Evolutionary conservation across 129 eudicot genomes (phyloP), one percentile per base, ranked within the genome.

Genomic region (Flaveria brownii): DNA sequence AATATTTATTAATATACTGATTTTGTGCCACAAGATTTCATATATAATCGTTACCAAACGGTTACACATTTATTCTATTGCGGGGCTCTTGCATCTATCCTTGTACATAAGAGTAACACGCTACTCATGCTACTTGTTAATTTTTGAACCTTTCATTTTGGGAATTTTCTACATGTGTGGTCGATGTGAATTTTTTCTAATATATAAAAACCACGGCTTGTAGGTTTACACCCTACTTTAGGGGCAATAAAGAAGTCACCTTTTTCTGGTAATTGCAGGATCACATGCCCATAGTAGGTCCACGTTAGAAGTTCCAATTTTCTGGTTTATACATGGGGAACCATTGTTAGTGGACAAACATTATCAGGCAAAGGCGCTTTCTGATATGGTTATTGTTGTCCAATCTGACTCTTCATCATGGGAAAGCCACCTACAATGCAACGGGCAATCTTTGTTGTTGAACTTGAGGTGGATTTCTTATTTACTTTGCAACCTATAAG

Each of bases 371-470:
- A 94, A 91, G 70, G 87, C 98, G 41, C 96, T 94, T 77, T 88
- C 98, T 20, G 97, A 91, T 81, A 94, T 94, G 98, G 88, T 94
- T 73, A 76, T 94, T 47, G 98, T 94, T 50, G 97, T 89, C 56
- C 98, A 94, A 77, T 94, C 98, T 33, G 97, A 94, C 50, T 60
- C 89, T 62, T 70, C 98, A 68, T 81, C 97, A 55, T 94, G 96
- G 97, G 98, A 91, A 86, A 88, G 96, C 72, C 96, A 94, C 83
- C 82, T 94, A 57, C 98, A 94, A 74, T 94, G 98, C 82, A 94
- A 94, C 67, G 98, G 97, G 15, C 78, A 68, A 54, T 91, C 98
- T 26, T 77, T 94, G 14, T 54, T 94, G 76, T 88, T 88, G 96
- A 94, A 94, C 78, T 87, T 94, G 76, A 91, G 98, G 98, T 93